phyloP scores from a whole-genome alignment of 352 stramenopile genomes.

The Plasmopara muralis region DNA sequence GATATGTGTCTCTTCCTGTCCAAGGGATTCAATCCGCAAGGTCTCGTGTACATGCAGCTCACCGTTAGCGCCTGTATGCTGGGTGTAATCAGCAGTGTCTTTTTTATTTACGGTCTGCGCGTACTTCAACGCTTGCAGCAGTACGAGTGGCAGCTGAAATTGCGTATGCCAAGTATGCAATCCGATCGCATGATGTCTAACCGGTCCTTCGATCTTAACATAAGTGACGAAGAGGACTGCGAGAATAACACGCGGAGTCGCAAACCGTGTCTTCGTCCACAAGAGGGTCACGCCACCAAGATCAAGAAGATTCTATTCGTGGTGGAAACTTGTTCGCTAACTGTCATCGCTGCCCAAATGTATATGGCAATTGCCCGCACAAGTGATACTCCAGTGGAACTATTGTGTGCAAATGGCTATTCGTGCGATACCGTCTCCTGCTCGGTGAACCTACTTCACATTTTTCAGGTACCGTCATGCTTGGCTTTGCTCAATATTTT shows the following conservation, averaged over 20 bases:
- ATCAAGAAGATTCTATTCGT: slow-evolving; percentile 44
- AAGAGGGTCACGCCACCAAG: slow-evolving; percentile 31
- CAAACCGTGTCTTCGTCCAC: slow-evolving; percentile 13
- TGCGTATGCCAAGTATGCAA: slow-evolving; percentile 29
- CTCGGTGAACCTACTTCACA: slow-evolving; percentile 38
- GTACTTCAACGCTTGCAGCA: slow-evolving; percentile 32
- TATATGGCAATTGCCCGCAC: slow-evolving; percentile 38
- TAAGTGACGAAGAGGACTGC: slow-evolving; percentile 33
- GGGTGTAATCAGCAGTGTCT: slow-evolving; percentile 36
- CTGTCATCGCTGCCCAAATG: slow-evolving; percentile 40
- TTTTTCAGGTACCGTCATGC: slow-evolving; percentile 29
- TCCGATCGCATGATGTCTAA: slow-evolving; percentile 33
- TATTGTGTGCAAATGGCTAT: slow-evolving; percentile 58
- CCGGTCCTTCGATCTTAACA: slow-evolving; percentile 31
- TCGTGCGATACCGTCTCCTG: slow-evolving; percentile 39
- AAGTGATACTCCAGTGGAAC: slow-evolving; percentile 26
- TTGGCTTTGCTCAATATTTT: not conserved
- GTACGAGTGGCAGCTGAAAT: slow-evolving; percentile 31
- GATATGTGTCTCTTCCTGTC: slow-evolving; percentile 36
- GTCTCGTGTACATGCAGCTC: slow-evolving; percentile 35
- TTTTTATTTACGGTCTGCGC: slow-evolving; percentile 37
- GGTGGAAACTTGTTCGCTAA: slow-evolving; percentile 27
- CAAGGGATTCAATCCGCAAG: slow-evolving; percentile 36
- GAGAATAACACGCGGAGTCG: slow-evolving; percentile 14
- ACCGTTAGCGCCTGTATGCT: slow-evolving; percentile 35